Percentiles rank a stretch among this genome's conserved stretches.
These are phyloP conservation scores for Amanita phalloides DNA, from an alignment of 768 basidiomycete genomes.

Conservation along the genomic window DNA sequence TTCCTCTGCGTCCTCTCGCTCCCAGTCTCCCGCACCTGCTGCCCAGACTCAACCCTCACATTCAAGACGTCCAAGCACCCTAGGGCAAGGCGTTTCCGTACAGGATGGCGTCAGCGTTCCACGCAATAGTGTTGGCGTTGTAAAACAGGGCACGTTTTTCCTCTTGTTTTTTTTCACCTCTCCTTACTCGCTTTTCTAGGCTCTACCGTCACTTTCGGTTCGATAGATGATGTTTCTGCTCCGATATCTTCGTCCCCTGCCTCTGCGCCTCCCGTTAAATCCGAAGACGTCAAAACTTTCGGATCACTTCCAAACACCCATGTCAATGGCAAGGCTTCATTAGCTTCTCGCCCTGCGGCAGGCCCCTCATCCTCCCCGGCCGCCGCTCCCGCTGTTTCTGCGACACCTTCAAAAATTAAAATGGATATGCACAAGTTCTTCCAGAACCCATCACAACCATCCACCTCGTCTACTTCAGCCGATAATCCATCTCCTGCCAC, in stretches of 20 bases:
- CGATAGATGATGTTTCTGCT: conserved; percentile 73
- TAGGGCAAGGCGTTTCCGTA: conserved; percentile 60
- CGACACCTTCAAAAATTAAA: conserved; percentile 29
- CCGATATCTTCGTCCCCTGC: conserved; percentile 80
- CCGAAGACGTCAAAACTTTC: conserved; percentile 72
- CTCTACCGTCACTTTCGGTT: conserved; percentile 77
- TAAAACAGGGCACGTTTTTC: conserved; percentile 52
- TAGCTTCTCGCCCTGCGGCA: conserved; percentile 28
- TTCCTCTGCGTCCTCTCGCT: conserved; percentile 50
- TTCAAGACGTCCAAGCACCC: conserved; percentile 69
- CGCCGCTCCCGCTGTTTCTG: conserved; percentile 20
- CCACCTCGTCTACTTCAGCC: conserved; percentile 33
- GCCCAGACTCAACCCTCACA: conserved; percentile 46
- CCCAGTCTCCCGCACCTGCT: conserved; percentile 65
- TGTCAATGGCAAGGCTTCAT: conserved; percentile 52
- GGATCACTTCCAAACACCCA: conserved; percentile 64
- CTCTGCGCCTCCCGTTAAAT: conserved; percentile 49
- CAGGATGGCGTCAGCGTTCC: conserved; percentile 74
- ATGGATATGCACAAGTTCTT: conserved; percentile 53
- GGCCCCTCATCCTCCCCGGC: conserved; percentile 22
- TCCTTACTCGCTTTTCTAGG: conserved; percentile 22
- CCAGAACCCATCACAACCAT: conserved; percentile 41
- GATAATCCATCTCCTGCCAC: conserved; percentile 49
- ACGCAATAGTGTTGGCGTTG: conserved; percentile 50
- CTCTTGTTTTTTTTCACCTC: conserved; percentile 8